Base-by-base conservation (phyloP, 805 yeast genomes). In the Sugiyamaella qingdaonensis region DNA sequence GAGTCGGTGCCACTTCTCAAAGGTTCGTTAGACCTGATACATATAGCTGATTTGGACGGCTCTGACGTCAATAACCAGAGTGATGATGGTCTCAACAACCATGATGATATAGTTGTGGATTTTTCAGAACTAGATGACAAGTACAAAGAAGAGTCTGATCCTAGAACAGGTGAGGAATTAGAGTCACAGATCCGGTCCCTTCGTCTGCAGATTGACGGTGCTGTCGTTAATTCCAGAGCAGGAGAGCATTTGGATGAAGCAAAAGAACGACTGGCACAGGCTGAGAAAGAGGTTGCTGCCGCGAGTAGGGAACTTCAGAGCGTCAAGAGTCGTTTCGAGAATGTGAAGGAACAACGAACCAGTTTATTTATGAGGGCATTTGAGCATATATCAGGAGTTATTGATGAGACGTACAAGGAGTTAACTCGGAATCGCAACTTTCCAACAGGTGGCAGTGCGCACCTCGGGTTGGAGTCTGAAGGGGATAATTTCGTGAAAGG, bases 381-480 rank as follows among this genome's bases (percentile, higher is more conserved):
- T 62, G 77, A 79, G n/a, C 89, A 86, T 62, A 84, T 92, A 32
- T 80, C 92, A 2, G 75, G 73, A 1, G 77, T 79, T 52, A 85
- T 94, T 58, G 95, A 88, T 65, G 70, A 73, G 0, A 83, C 89
- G 9, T 94, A 92, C 68, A 85, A 90, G 64, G 97, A 91, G 62
- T 74, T 94, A 48, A 94, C 97, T 0, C 84, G 80, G 58, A 79
- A 86, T 0, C 69, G 77, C 2, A 78, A 84, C 0, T 80, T 88
- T 32, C 85, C 95, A 1, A 74, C 86, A 29, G 97, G 97, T 42
- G 98, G 98, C 1, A 84, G 94, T n/a, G 98, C 98, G 0, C 85
- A 88, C 57, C 73, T 94, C 53, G 85, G 92, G 0, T 69, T 90
- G 35, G 96, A 89, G 61, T 91, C 89, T 61, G 94, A 85, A 55